These are phyloP conservation scores for Cryptococcus hybrid DNA, from an alignment of 1,284 basidiomycete species.

Conservation along the genomic window DNA sequence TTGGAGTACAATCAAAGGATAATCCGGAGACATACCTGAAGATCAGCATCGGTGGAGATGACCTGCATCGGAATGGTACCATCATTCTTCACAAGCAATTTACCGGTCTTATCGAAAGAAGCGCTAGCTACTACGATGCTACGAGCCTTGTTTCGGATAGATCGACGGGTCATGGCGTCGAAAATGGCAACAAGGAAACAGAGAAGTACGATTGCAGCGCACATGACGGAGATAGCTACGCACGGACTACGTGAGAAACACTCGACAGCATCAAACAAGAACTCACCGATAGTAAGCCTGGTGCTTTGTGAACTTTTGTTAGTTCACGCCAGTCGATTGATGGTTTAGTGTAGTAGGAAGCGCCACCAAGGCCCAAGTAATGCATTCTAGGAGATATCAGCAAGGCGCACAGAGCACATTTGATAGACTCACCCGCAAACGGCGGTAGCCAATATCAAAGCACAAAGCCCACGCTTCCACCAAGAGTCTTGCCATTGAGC, in stretches of 20 bases:
- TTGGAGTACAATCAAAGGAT: background rate
- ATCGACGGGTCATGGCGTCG: constrained; percentile 47
- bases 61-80: constrained; percentile 55
- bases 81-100: constrained; percentile 54
- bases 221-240: constrained; percentile 54
- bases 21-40: background rate
- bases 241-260: too few relatives aligned
- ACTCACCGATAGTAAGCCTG: constrained; percentile 49
- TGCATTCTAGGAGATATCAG: constrained; percentile 55
- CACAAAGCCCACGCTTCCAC: constrained; percentile 53
- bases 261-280: constrained; percentile 2
- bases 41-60: constrained; percentile 48
- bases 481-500: constrained; percentile 55
- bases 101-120: constrained; percentile 54
- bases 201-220: constrained; percentile 51
- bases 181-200: constrained; percentile 49
- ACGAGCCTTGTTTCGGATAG: constrained; percentile 49
- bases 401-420: constrained; percentile 40
- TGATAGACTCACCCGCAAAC: constrained; percentile 50
- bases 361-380: constrained; percentile 54
- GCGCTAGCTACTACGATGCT: constrained; percentile 55
- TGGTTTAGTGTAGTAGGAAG: constrained; percentile 48
- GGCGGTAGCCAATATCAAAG: constrained; percentile 50
- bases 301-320: constrained; percentile 37
- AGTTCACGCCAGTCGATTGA: constrained; percentile 18